Percentiles rank a stretch among this genome's conserved stretches.
Conservation (phyloP, 305 asterid genomes). For the Fraxinus platypoda region DNA sequence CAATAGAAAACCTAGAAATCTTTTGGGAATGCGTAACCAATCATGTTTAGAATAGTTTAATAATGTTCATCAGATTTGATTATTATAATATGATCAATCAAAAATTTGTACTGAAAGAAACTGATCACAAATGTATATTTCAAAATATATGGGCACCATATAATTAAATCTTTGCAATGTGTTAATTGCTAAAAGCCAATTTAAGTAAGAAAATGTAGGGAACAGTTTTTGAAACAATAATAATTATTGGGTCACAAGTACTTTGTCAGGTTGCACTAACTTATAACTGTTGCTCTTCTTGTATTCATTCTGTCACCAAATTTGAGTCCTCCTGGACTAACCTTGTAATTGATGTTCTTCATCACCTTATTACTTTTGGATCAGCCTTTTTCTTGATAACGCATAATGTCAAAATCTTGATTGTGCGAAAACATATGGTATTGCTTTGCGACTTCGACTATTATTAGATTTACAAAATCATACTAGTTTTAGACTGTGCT, state of each 20-base stretch:
- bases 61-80: not conserved
- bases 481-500: too few relatives aligned
- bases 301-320: conserved; percentile 25
- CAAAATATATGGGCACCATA: conserved; percentile 10
- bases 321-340: not conserved
- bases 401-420: too few relatives aligned
- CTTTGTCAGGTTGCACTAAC: conserved; percentile 12
- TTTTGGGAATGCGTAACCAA: not conserved
- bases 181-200: not conserved
- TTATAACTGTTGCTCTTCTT: not conserved
- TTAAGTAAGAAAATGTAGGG: conserved; percentile 13
- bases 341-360: not conserved
- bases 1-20: not conserved
- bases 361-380: not conserved
- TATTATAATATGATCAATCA: not conserved
- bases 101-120: not conserved
- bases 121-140: not conserved
- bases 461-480: too few relatives aligned
- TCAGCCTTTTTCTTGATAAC: not conserved
- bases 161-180: not conserved
- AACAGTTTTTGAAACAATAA: not conserved
- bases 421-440: not conserved
- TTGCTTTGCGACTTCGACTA: not conserved
- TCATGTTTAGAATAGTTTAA: not conserved
- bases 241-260: conserved; percentile 14